Evolutionary conservation across 2,329 filamentous ascomycete species (phyloP), one percentile per base, ranked within the genome.

Genomic region (Ophiostoma sp.): DNA sequence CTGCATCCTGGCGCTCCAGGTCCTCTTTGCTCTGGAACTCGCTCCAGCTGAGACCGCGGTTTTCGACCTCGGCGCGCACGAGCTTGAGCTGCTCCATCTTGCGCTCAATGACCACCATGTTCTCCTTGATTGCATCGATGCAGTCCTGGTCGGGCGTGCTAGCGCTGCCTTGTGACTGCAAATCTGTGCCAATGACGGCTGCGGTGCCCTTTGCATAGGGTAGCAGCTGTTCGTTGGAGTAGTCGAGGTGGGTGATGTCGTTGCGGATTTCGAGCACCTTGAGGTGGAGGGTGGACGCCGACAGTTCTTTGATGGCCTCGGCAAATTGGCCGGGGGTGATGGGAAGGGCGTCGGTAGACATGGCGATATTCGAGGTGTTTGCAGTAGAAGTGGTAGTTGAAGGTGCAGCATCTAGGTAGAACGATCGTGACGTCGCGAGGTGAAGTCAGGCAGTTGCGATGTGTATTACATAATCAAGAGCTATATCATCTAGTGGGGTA

Each of bases 191-290:
- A 15, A 78, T 70, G 0, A 80, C 76, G 0, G 79, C 76, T 2
- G 77, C 78, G 31, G 77, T 76, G 36, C 83, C 84, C 17, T 87
- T 83, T 70, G 89, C 89, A 75, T 87, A 93, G 44, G 90, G 89
- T 70, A 84, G 82, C 71, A 93, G 87, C 78, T 93, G 87, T 73
- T 85, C 84, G 80, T 93, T 94, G 73, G 88, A 91, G 78, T 88
- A 88, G 76, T 89, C 85, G 35, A 94, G 87, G 79, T 94, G 90
- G 33, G 85, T 84, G 76, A 93, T 89, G 75, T 84, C 87, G 84
- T 93, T 93, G 77, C 86, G 87, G 72, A 94, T 84, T 78, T 94
- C 91, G 76, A 90, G 86, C 71, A 90, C 86, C 79, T 93, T 93
- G 79, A 90, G 83, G 79, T 90, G 88, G 7, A 94, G 87, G 71